Evolutionary conservation across 1,139 yeast species (phyloP).

Genomic region (Yamadazyma diospyri): DNA sequence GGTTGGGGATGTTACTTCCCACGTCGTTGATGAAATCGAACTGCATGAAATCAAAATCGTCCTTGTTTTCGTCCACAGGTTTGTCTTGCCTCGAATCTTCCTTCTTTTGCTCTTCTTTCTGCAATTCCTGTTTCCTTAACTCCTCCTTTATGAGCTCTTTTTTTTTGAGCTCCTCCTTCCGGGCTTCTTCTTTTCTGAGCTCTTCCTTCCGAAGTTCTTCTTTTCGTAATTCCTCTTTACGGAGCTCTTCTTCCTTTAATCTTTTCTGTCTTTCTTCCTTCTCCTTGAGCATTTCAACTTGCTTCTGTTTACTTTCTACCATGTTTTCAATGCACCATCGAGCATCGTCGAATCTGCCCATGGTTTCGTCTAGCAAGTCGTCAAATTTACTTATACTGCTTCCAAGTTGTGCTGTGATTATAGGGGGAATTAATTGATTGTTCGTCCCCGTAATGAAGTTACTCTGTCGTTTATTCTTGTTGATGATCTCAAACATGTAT

Average conservation of each 20-base stretch:
- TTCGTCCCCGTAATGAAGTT: constrained; percentile 43
- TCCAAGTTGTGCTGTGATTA: constrained; percentile 38
- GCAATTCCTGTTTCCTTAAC: constrained; percentile 13
- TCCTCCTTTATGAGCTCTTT: constrained; percentile 13
- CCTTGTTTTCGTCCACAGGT: constrained; percentile 19
- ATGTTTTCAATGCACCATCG: constrained; percentile 47
- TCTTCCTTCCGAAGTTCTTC: constrained; percentile 15
- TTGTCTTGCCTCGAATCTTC: constrained; percentile 16
- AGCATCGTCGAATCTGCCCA: constrained; percentile 43
- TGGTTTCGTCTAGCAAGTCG: constrained; percentile 43
- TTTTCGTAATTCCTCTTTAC: constrained; percentile 17
- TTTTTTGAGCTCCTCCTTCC: constrained; percentile 14
- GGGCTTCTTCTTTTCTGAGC: constrained; percentile 12
- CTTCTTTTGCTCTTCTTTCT: constrained; percentile 15
- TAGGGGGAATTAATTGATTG: constrained; percentile 40
- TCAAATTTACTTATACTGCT: constrained; percentile 38
- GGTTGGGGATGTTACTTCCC: constrained; percentile 26
- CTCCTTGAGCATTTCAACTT: constrained; percentile 38
- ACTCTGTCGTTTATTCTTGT: constrained; percentile 41
- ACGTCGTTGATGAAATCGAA: constrained; percentile 27
- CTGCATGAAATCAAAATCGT: constrained; percentile 21
- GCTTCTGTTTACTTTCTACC: constrained; percentile 40
- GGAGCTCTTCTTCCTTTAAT: constrained; percentile 22
- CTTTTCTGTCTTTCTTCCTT: constrained; percentile 35
- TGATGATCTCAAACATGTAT: constrained; percentile 43